A percentile compares a stretch with the other conserved stretches of the same genome.
Conservation (phyloP, 192 early-diverging fungal species). For the Podila minutissima region DNA sequence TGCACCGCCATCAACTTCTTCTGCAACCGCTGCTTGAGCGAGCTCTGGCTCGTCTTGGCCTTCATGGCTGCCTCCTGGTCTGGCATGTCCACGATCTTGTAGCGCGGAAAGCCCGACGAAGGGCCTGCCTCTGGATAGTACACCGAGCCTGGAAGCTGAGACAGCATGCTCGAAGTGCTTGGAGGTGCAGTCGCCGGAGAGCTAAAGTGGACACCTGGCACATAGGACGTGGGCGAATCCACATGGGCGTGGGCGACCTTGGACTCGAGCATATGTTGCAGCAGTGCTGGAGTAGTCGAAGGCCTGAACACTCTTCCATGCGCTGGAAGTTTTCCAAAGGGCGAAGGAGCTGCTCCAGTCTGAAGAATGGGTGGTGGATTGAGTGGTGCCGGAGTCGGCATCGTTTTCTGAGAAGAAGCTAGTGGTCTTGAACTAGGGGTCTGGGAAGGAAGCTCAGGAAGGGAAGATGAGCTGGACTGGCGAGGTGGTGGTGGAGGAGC, state of each 20-base stretch:
- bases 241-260: background rate
- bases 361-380: background rate
- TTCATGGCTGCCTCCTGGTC: background rate
- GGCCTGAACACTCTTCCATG: background rate
- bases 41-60: background rate
- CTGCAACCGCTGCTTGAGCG: constrained; percentile 10
- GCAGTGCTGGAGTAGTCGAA: background rate
- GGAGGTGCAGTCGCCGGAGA: background rate
- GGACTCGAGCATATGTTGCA: background rate
- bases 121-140: constrained; percentile 7
- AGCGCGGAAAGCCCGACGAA: background rate
- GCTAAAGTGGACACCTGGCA: background rate
- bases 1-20: constrained; percentile 15
- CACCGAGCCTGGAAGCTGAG: background rate
- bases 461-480: too few relatives aligned
- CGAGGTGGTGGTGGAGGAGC: too few relatives aligned
- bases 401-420: background rate
- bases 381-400: background rate
- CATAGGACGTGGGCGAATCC: background rate
- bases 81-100: constrained; percentile 2
- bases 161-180: background rate
- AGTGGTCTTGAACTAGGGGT: background rate
- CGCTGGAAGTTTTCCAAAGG: background rate
- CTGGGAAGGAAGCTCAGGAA: too few relatives aligned
- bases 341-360: background rate